A percentile compares a stretch with the other conserved stretches of the same genome.
These are phyloP conservation scores for Pseudonectria foliicola DNA, from an alignment of 2,329 filamentous ascomycete species.

Conservation along the genomic window DNA sequence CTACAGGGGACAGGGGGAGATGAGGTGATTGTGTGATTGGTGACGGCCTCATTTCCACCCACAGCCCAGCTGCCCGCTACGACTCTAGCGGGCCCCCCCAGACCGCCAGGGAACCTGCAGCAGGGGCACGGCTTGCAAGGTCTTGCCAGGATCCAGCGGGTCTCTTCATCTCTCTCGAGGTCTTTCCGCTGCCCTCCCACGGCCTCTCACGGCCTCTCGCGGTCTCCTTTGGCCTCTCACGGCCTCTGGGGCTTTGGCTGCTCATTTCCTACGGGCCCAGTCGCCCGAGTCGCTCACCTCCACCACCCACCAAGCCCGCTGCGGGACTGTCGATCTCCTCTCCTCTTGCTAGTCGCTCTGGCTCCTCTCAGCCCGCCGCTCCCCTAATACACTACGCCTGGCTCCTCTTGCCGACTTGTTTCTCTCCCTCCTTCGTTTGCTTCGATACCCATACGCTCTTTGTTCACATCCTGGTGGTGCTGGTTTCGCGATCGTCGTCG, in stretches of 20 bases:
- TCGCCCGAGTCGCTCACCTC: slow-evolving; percentile 11
- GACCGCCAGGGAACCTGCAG: too few species aligned
- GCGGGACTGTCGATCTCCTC: slow-evolving; percentile 19
- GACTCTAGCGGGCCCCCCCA: slow-evolving; percentile 2
- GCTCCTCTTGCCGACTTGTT: slow-evolving; percentile 12
- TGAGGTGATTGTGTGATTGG: slow-evolving; percentile 19
- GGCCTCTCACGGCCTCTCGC: too few species aligned
- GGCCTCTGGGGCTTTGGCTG: not conserved
- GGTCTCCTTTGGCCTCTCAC: too few species aligned
- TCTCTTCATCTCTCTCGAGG: too few species aligned
- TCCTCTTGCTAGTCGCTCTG: slow-evolving; percentile 7
- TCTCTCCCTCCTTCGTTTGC: slow-evolving; percentile 14
- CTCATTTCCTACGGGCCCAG: slow-evolving; percentile 22
- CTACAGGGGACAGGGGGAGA: slow-evolving; percentile 18
- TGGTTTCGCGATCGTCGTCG: slow-evolving; percentile 16
- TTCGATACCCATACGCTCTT: not conserved
- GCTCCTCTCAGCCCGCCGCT: too few species aligned
- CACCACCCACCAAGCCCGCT: slow-evolving; percentile 5
- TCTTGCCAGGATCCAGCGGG: too few species aligned
- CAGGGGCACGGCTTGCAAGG: too few species aligned
- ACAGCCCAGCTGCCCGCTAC: slow-evolving; percentile 3
- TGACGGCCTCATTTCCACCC: slow-evolving; percentile 17
- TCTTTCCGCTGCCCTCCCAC: too few species aligned
- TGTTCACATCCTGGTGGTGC: slow-evolving; percentile 12
- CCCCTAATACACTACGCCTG: too few species aligned